Evolutionary conservation across 768 basidiomycete species (phyloP), one percentile per base, ranked within the genome.

Genomic region (Glaciozyma martinii): DNA sequence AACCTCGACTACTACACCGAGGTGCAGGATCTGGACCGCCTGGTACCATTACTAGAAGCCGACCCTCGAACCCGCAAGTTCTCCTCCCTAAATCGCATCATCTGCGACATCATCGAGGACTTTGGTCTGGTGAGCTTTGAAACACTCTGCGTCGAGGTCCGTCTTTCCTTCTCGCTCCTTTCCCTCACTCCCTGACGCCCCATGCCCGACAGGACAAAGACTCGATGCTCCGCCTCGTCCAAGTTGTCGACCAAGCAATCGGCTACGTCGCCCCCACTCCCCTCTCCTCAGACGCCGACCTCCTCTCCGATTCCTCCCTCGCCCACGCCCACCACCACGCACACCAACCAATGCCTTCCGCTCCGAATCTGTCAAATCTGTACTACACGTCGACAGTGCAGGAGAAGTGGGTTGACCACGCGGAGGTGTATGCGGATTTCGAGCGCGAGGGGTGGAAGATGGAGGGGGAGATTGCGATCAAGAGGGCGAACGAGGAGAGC

Each of bases 1-100:
- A 95, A 94, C 73, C 85, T 99, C 33, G 89, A 91, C 70, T 99
- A 89, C 76, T 98, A 98, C 76, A 97, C 95, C 49, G 92, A 99
- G 77, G 95, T 95, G 0, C 92, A 95, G 76, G 94, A 99, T 74
- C 81, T 99, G 0, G 86, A 87, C 1, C 86, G 97, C 75, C 83
- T 99, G 27, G 84, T 89, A 69, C 86, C 86, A 67, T 78, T 84
- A 0, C 82, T 98, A 21, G 80, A 82, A 10, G 64, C 66, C 6
- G 75, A 77, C 23, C 80, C 84, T 0, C 74, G 83, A 1, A 82
- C 87, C 0, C 84, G 86, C 2, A 84, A 85, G 18, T 95, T 84
- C 72, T 78, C 82, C 0, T 84, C 85, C 12, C 78, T 99, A 53
- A 98, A 97, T 75, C 84, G 87, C 81, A 87, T 88, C 0, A 85